Conservation (phyloP, 257 asterid species). For the Forsythia suspensa region DNA sequence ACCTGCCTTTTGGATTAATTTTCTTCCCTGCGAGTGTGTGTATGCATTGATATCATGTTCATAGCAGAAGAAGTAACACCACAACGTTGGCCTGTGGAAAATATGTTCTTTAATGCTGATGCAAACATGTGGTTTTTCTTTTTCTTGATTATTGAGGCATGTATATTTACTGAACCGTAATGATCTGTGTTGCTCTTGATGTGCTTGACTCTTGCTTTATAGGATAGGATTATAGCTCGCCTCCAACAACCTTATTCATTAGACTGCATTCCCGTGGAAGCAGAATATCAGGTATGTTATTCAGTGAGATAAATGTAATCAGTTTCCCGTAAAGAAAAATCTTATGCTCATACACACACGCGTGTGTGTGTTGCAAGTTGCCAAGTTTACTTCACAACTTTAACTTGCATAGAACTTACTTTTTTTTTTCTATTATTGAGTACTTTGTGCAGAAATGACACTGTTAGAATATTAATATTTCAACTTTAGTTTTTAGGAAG, state of each 20-base stretch:
- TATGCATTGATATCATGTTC: background rate
- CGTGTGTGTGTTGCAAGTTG: conserved; percentile 4
- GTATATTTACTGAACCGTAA: background rate
- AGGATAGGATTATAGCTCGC: conserved; percentile 98
- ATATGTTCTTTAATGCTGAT: background rate
- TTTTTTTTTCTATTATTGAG: background rate
- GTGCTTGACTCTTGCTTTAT: conserved; percentile 27
- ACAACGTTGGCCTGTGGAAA: background rate
- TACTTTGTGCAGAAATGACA: background rate
- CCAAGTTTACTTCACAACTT: background rate
- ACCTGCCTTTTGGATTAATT: background rate
- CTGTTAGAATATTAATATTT: background rate
- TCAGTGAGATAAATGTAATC: conserved; percentile 10
- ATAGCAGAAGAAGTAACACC: background rate
- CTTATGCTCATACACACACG: background rate
- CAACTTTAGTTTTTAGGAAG: background rate
- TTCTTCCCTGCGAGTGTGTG: background rate
- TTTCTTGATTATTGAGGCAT: conserved; percentile 9
- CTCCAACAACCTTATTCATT: conserved; percentile 98
- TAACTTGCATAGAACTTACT: background rate
- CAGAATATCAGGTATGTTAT: conserved; percentile 84
- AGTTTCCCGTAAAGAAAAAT: conserved; percentile 1
- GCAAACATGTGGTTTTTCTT: background rate
- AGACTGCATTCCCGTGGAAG: conserved; percentile 99
- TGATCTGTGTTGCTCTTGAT: background rate